Evolutionary conservation across 139 green algal species (phyloP).

Genomic region (Klebsormidium nitens): DNA sequence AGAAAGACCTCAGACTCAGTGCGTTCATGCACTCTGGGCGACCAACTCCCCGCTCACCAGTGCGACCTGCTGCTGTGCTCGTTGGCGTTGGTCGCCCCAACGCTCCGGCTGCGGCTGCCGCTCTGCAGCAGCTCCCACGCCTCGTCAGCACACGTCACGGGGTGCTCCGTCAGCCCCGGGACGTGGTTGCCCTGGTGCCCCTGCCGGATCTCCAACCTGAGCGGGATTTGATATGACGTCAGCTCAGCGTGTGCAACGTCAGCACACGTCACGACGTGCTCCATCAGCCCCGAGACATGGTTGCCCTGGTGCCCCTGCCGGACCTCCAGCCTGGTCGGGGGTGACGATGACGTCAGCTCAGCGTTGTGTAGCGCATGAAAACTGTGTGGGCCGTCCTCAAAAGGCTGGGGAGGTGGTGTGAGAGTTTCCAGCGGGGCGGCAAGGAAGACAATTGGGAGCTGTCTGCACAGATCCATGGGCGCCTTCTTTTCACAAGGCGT

Average conservation of each 20-base stretch:
- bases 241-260: no score
- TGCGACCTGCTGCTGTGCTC: slow-evolving; percentile 44
- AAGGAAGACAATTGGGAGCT: no score
- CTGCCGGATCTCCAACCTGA: slow-evolving; percentile 39
- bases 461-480: no score
- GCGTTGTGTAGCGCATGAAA: no score
- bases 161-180: slow-evolving; percentile 17
- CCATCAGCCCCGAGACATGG: slow-evolving; percentile 23
- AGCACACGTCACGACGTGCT: slow-evolving; percentile 14
- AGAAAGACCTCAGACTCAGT: no score
- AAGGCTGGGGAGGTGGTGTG: no score
- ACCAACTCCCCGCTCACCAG: slow-evolving; percentile 18
- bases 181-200: slow-evolving; percentile 12
- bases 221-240: no score
- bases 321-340: slow-evolving; percentile 37
- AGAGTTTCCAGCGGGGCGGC: no score
- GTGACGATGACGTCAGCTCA: no score
- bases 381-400: no score
- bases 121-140: slow-evolving; percentile 43
- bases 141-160: slow-evolving; percentile 38
- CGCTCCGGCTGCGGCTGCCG: slow-evolving; percentile 11
- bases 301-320: slow-evolving; percentile 22
- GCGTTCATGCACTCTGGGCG: no score
- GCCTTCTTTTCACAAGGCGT: no score
- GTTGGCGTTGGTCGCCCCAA: slow-evolving; percentile 37